Evolutionary conservation across 2,329 filamentous ascomycete genomes (phyloP).

Genomic region (Periconia macrospinosa): DNA sequence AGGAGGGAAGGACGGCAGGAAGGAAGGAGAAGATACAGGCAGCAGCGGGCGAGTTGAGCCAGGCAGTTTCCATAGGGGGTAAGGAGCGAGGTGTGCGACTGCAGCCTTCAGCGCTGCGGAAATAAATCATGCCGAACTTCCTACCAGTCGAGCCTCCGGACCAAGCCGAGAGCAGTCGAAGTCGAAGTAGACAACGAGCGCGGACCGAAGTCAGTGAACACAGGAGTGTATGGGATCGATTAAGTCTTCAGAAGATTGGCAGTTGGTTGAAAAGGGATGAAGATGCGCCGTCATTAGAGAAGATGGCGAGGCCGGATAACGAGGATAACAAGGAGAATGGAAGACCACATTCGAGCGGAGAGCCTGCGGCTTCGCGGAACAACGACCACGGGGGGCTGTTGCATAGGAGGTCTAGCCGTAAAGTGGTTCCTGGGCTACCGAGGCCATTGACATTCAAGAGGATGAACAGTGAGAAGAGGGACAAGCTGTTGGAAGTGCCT

Average conservation of each 20-base stretch:
- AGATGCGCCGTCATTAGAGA: constrained; percentile 24
- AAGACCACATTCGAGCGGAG: constrained; percentile 37
- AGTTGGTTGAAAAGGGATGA: constrained; percentile 46
- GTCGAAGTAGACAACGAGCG: constrained; percentile 36
- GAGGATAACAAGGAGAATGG: constrained; percentile 36
- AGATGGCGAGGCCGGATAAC: constrained; percentile 5
- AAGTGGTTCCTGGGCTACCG: constrained; percentile 77
- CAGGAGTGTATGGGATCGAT: constrained; percentile 40
- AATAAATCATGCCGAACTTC: constrained; percentile 29
- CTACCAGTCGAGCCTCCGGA: constrained; percentile 23
- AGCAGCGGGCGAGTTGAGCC: not conserved
- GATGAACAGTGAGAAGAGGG: constrained; percentile 78
- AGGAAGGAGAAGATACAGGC: not conserved
- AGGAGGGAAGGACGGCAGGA: constrained; percentile 4
- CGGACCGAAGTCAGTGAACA: constrained; percentile 37
- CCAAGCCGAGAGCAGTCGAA: constrained; percentile 30
- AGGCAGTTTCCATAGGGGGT: not conserved
- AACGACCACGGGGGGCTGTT: constrained; percentile 18
- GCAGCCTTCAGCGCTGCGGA: not conserved
- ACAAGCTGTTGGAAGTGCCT: constrained; percentile 69
- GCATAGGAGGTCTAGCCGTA: constrained; percentile 45
- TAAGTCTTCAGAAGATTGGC: constrained; percentile 44
- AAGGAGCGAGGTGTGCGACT: not conserved
- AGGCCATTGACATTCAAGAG: constrained; percentile 78
- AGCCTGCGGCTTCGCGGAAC: constrained; percentile 13